phyloP scores from a whole-genome alignment of 345 rosid genomes.

The Hypericum androsaemum region DNA sequence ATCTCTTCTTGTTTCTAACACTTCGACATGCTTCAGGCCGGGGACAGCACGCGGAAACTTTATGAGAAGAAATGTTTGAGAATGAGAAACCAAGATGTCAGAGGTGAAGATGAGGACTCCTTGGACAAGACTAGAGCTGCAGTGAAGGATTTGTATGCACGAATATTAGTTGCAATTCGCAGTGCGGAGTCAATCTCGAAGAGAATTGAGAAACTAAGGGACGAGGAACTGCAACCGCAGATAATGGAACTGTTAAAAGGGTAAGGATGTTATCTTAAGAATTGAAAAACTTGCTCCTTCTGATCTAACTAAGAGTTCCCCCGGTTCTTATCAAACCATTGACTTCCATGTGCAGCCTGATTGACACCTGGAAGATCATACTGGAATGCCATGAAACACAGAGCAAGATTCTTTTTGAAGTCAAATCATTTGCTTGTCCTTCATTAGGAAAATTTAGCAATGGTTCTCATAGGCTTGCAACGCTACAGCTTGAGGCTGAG shows the following conservation, averaged over 20 bases:
- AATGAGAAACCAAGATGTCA: constrained; percentile 41
- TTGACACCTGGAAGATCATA: constrained; percentile 54
- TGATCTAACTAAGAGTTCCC: constrained; percentile 1
- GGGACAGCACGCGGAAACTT: constrained; percentile 44
- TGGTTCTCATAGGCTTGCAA: constrained; percentile 58
- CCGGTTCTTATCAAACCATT: constrained; percentile 11
- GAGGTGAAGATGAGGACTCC: constrained; percentile 33
- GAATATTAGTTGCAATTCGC: constrained; percentile 58
- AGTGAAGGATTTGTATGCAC: constrained; percentile 53
- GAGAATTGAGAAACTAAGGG: constrained; percentile 52
- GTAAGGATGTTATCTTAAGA: constrained; percentile 25
- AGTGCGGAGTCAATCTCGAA: constrained; percentile 61
- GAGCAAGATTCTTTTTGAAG: constrained; percentile 49
- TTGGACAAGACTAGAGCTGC: constrained; percentile 51
- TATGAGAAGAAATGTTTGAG: constrained; percentile 53
- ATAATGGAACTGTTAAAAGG: constrained; percentile 56
- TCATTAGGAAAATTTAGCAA: constrained; percentile 48
- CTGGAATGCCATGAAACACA: constrained; percentile 66
- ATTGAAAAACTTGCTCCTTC: background rate
- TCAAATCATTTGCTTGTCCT: constrained; percentile 43
- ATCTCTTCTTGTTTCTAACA: constrained; percentile 3
- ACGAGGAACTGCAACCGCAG: constrained; percentile 65
- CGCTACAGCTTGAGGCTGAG: constrained; percentile 69
- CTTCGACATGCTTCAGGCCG: constrained; percentile 32
- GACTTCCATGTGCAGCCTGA: constrained; percentile 31